Base-by-base conservation (phyloP, 2,329 filamentous ascomycete genomes). In the Colletotrichum sp. region DNA sequence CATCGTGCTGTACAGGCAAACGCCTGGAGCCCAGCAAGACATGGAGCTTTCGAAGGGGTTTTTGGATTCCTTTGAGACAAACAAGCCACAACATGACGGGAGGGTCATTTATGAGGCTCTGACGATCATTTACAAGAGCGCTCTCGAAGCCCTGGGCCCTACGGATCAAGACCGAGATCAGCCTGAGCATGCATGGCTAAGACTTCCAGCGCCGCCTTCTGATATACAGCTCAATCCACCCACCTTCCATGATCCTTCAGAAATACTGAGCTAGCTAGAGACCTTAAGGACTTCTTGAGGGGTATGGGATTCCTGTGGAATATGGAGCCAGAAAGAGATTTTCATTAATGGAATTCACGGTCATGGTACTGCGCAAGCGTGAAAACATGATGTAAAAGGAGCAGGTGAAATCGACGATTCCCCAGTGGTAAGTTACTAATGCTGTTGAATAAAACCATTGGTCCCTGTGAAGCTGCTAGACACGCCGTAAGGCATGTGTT, bases 191-290 rank as follows among this genome's bases (percentile, higher is more conserved):
- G n/a, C 43, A 52, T 52, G 10, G 43, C 0, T 0, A 52, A 43
- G 38, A 6, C 38, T 43, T 43, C 18, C 38, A 0, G 38, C 0
- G 1, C 16, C 36, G 0, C 0, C 36, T 9, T 9, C 36, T 0
- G 0, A 8, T 9, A 0, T 38, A 18, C 4, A 38, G 0, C 36
- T 38, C 36, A 38, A 16, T 36, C 34, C 34, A 36, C 34, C 3
- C 15, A 36, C 6, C 34, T 36, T 36, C 12, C 0, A 36, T 36
- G 1, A 34, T 34, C 32, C 6, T 34, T 34, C 32, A 5, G 32
- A 34, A 6, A 6, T 15, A 34, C 34, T 36, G 34, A 36, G 13
- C 1, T 36, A 2, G 34, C 6, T 7, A 36, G 13, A 15, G 32
- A 34, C 2, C 2, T 7, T 34, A 1, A 34, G 32, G 32, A 34